A percentile compares a stretch with the other conserved stretches of the same genome.
Conservation (phyloP, 371 early-diverging fungal species). For the Mortierella sp. region DNA sequence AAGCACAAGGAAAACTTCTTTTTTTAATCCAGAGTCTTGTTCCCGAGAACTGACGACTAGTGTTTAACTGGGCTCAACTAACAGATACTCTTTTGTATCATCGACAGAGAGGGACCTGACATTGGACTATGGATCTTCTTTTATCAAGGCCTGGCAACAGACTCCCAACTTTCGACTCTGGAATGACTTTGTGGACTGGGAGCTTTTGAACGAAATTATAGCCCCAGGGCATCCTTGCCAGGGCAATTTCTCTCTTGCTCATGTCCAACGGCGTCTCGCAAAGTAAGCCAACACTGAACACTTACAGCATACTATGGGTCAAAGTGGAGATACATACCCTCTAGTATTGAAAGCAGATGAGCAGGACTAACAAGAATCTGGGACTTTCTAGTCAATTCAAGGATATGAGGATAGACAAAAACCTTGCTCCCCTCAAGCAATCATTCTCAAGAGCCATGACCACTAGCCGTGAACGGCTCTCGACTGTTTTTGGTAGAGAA, state of each 20-base stretch:
- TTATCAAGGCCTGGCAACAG: constrained; percentile 75
- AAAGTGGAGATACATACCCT: no score
- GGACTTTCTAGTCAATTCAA: constrained; percentile 56
- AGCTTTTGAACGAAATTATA: constrained; percentile 69
- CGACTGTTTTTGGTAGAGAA: constrained; percentile 54
- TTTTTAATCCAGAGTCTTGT: constrained; percentile 44
- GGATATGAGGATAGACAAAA: constrained; percentile 69
- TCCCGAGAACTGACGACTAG: constrained; percentile 28
- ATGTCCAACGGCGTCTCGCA: constrained; percentile 70
- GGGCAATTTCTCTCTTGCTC: constrained; percentile 68
- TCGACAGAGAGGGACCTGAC: constrained; percentile 68
- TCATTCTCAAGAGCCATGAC: constrained; percentile 71
- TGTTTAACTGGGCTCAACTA: background rate
- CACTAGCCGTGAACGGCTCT: constrained; percentile 59
- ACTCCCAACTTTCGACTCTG: constrained; percentile 78
- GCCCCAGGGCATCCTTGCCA: constrained; percentile 80
- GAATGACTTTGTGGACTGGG: constrained; percentile 73
- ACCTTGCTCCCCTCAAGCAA: constrained; percentile 67
- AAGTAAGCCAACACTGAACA: constrained; percentile 55
- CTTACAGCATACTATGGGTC: no score
- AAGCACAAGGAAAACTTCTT: constrained; percentile 27
- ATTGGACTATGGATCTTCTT: constrained; percentile 71
- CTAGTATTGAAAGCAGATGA: no score
- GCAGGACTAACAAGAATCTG: no score
- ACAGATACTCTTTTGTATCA: background rate